These are phyloP conservation scores for Adenanthera pavonina DNA, from an alignment of 306 rosid genomes.

Conservation along the genomic window DNA sequence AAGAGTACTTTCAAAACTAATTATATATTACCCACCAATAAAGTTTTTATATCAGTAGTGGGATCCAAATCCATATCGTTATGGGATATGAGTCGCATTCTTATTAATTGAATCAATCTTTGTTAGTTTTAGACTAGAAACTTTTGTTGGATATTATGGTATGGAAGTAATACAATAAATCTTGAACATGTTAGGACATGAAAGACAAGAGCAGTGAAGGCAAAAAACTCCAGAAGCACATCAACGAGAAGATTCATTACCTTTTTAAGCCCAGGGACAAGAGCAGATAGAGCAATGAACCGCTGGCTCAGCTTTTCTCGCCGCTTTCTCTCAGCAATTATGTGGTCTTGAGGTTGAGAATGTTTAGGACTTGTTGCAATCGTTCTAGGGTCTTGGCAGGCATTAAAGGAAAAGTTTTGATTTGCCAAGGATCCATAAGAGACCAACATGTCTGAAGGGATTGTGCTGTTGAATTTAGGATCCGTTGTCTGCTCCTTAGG, in stretches of 20 bases:
- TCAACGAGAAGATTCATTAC: constrained; percentile 40
- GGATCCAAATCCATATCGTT: too few species aligned
- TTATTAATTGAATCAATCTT: too few species aligned
- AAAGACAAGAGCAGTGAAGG: constrained; percentile 1
- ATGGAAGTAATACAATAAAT: not conserved
- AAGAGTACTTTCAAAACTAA: too few species aligned
- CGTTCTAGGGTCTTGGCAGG: constrained; percentile 51
- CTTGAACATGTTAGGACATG: not conserved
- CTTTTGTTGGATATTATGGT: not conserved
- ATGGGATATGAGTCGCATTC: too few species aligned
- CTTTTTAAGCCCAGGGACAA: constrained; percentile 94
- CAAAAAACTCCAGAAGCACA: not conserved
- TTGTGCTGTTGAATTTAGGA: constrained; percentile 42
- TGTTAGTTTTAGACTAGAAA: not conserved
- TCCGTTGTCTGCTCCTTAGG: constrained; percentile 67
- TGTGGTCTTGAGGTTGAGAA: constrained; percentile 79
- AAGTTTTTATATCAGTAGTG: too few species aligned
- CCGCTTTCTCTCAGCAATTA: constrained; percentile 84
- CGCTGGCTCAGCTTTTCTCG: constrained; percentile 92
- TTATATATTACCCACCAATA: too few species aligned
- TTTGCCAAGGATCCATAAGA: constrained; percentile 55
- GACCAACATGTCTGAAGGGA: constrained; percentile 53
- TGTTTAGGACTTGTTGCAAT: constrained; percentile 48
- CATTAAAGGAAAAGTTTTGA: constrained; percentile 49
- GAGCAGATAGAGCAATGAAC: constrained; percentile 88